phyloP scores from a whole-genome alignment of 176 grass and related monocot species.

The Oryza australiensis region DNA sequence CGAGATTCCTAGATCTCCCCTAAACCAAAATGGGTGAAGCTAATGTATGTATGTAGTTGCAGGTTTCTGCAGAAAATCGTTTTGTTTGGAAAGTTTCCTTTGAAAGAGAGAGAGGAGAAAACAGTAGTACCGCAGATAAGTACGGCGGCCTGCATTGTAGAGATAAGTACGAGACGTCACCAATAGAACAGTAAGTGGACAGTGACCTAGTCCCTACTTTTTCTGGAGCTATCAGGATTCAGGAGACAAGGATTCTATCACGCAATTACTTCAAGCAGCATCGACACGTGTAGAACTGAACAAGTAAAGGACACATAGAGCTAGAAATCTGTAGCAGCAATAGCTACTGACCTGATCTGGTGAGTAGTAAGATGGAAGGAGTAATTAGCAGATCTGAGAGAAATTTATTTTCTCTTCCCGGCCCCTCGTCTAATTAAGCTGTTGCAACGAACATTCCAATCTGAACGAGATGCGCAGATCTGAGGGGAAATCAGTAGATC shows the following conservation, averaged over 20 bases:
- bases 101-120: too few species aligned
- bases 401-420: not conserved
- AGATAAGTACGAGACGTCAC: constrained; percentile 31
- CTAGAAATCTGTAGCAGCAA: constrained; percentile 26
- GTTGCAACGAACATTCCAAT: not conserved
- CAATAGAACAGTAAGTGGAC: constrained; percentile 41
- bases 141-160: not conserved
- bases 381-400: constrained; percentile 33
- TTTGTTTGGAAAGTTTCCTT: too few species aligned
- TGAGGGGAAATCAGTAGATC: not conserved
- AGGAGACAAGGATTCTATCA: constrained; percentile 1
- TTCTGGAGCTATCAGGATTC: constrained; percentile 9
- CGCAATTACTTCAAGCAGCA: not conserved
- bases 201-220: constrained; percentile 34
- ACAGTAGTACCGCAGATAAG: not conserved
- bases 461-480: constrained; percentile 36
- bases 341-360: constrained; percentile 19
- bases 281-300: constrained; percentile 31
- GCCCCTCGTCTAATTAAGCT: not conserved
- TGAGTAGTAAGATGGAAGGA: not conserved
- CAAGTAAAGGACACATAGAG: constrained; percentile 39
- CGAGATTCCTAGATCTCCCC: not conserved
- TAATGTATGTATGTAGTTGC: not conserved
- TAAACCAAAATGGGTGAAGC: not conserved
- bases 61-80: not conserved